These are phyloP conservation scores for Modicella reniformis DNA, from an alignment of 371 early-diverging fungal species.

Conservation along the genomic window DNA sequence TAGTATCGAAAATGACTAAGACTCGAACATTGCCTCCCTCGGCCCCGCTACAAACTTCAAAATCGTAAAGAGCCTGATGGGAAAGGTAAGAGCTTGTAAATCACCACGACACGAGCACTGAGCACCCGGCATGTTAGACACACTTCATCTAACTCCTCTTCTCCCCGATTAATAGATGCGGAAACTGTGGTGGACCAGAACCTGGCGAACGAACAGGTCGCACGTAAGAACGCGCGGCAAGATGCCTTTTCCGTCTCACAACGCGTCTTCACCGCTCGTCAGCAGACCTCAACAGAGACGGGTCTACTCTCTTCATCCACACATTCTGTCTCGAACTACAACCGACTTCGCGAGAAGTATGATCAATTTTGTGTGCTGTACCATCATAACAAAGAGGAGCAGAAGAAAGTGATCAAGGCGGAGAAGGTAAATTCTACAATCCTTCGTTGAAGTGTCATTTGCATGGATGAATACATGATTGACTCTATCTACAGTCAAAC, in stretches of 20 bases:
- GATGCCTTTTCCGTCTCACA: neutral
- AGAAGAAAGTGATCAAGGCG: neutral
- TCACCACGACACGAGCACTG: too few species aligned
- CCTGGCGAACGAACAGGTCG: too few species aligned
- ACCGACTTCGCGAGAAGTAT: neutral
- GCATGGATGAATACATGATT: neutral
- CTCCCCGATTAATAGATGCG: too few species aligned
- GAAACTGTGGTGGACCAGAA: too few species aligned
- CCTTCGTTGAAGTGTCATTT: neutral
- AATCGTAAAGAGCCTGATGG: neutral
- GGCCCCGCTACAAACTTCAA: neutral
- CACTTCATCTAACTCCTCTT: too few species aligned
- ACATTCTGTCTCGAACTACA: neutral
- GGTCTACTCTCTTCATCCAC: neutral
- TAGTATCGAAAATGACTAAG: conserved; percentile 5
- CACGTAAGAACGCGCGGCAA: too few species aligned
- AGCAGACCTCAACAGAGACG: neutral
- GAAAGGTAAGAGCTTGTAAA: too few species aligned
- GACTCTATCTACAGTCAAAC: too few species aligned
- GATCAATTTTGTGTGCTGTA: neutral
- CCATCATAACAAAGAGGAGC: neutral
- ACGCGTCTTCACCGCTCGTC: neutral
- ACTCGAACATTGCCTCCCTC: conserved; percentile 2
- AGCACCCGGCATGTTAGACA: too few species aligned
- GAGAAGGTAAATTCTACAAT: neutral